Base-by-base conservation (phyloP, 2,329 filamentous ascomycete genomes). In the Trichoderma hamatum region DNA sequence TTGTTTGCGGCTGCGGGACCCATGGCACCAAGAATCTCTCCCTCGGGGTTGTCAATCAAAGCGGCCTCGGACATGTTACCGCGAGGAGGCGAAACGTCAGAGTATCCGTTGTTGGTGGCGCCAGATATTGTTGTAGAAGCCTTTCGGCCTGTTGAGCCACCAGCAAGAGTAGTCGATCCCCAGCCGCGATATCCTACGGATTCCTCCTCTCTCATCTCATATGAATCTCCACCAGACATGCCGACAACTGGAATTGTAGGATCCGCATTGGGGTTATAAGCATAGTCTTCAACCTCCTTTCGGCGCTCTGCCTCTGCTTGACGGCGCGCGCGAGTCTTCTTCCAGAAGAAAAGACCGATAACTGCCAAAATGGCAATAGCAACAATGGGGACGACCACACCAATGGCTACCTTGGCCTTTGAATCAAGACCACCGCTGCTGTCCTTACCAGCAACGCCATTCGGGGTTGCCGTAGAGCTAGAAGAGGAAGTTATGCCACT, bases 201-300 rank as follows among this genome's bases (percentile, higher is more conserved):
- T 69, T 87, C 86, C 72, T 93, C 92, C 76, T 97, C 92, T 69
- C 88, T 86, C 90, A 94, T 94, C 78, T 95, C 89, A 74, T 89
- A 89, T 52, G 86, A 82, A 65, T 85, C 86, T 66, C 86, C 88
- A 63, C 86, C 88, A 6, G 77, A 77, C 49, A 79, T 77, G 14
- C 80, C 83, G 14, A 86, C 78, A 13, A 82, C 82, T 7, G 82
- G 86, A 14, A 97, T 84, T 0, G 92, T 93, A 0, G 94, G 93
- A 77, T 97, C 94, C 70, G 94, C 90, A 80, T 98, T 98, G n/a
- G 96, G 96, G 79, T 98, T 98, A 84, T 94, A 98, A 36, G 92
- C 91, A 78, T 98, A 98, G 77, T 98, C 96, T 79, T 98, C 95
- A 13, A 97, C 94, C 80, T 99, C 96, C 82, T 97, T 97, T 72